These are phyloP conservation scores for Pseudotulostoma volvatum DNA, from an alignment of 495 filamentous ascomycete species.

Conservation along the genomic window DNA sequence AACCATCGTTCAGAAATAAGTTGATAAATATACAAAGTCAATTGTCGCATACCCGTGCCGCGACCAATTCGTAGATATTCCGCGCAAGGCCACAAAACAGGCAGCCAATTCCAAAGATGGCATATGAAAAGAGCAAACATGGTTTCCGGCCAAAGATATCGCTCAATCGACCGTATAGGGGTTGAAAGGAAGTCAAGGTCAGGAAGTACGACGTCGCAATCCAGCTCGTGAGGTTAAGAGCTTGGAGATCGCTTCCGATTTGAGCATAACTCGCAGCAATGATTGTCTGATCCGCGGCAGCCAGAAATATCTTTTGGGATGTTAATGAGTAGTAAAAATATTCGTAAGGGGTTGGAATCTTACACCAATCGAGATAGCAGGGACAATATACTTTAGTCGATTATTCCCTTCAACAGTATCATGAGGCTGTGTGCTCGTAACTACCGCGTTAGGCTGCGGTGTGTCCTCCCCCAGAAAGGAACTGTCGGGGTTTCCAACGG, in stretches of 20 bases:
- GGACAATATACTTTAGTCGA: conserved; percentile 30
- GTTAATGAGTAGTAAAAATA: too few species aligned
- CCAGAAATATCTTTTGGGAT: too few species aligned
- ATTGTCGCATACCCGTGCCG: conserved; percentile 44
- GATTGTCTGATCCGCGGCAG: conserved; percentile 65
- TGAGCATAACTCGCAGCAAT: conserved; percentile 75
- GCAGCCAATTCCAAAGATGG: conserved; percentile 57
- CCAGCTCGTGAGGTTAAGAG: conserved; percentile 76
- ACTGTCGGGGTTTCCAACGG: too few species aligned
- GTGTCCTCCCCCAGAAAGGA: too few species aligned
- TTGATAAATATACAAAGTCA: conserved; percentile 78
- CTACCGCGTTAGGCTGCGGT: too few species aligned
- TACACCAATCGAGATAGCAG: conserved; percentile 37
- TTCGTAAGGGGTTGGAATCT: too few species aligned
- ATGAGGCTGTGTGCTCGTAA: too few species aligned
- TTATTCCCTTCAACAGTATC: too few species aligned
- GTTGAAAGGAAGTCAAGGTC: conserved; percentile 76
- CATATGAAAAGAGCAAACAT: conserved; percentile 56
- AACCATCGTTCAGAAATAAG: conserved; percentile 73
- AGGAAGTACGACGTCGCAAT: conserved; percentile 82
- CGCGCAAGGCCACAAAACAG: conserved; percentile 55
- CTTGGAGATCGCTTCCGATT: conserved; percentile 73
- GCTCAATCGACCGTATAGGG: conserved; percentile 68
- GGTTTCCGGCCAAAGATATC: conserved; percentile 80
- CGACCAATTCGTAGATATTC: conserved; percentile 54